Base-by-base conservation (phyloP, 768 basidiomycete species). In the Calocera cornea region DNA sequence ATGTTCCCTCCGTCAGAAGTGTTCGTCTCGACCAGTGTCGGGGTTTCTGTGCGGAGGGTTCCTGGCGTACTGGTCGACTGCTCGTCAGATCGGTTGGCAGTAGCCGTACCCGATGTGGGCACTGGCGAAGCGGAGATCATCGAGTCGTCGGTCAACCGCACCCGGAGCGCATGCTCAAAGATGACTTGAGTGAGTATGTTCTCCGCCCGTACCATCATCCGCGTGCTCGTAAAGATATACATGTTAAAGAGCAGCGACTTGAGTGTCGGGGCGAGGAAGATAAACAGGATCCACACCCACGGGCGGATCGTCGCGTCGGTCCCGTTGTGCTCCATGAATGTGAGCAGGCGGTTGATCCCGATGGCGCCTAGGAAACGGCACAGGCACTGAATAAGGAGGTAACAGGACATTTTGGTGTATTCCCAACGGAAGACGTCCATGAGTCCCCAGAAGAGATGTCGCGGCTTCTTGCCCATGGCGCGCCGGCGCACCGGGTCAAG, bases 401-500 rank as follows among this genome's bases (percentile, higher is more conserved):
- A 66, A 3, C 65, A n/a, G 31, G 64, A 34, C 41, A 70, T 67
- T 17, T 65, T 29, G 40, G 64, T 8, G 29, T 66, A 54, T 29
- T 68, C 67, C 41, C 65, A 69, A 70, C 71, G 70, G 60, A 69
- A 73, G 11, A 67, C 67, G 8, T 54, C 65, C 1, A 69, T 12
- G 22, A 78, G 65, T n/a, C 73, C 64, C 41, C 68, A 66, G 29
- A 74, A 66, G 14, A 78, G 67, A 64, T 76, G 73, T 12, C 73
- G 54, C 10, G 60, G 67, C 64, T 72, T 73, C 34, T 70, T 41
- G 5, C 76, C 76, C 19, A 65, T 64, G 14, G 69, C 69, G 64
- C 70, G 65, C 24, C 75, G 68, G 2, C 68, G 64, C 36, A 73
- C 66, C 19, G 77, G 77, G 66, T 78, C 76, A 1, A 78, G 73